A percentile compares a stretch with the other conserved stretches of the same genome.
Evolutionary conservation across 2,329 filamentous ascomycete genomes (phyloP).

Genomic region (Nannizziopsis barbatae): DNA sequence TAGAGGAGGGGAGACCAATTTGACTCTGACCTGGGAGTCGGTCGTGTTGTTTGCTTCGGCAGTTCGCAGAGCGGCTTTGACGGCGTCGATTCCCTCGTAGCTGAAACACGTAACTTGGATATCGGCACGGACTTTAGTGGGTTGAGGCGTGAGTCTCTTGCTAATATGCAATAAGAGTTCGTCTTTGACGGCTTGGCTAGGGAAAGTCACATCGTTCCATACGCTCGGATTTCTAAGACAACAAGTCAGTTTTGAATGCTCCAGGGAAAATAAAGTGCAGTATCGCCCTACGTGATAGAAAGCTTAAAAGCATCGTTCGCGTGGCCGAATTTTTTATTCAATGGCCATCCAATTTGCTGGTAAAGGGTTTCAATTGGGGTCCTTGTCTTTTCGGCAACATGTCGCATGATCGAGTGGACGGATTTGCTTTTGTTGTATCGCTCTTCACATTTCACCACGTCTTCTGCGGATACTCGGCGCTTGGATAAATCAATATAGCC

Average conservation of each 20-base stretch:
- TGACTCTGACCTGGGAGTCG: constrained; percentile 93
- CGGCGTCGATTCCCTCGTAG: constrained; percentile 96
- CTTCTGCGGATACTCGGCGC: constrained; percentile 91
- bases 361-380: constrained; percentile 92
- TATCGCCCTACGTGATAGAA: constrained; percentile 68
- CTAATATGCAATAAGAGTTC: constrained; percentile 92
- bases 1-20: constrained; percentile 91
- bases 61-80: constrained; percentile 82
- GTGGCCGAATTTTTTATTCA: constrained; percentile 96
- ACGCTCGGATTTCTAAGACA: constrained; percentile 70
- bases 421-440: constrained; percentile 99
- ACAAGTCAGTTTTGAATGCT: constrained; percentile 3
- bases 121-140: constrained; percentile 97
- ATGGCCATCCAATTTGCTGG: constrained; percentile 87
- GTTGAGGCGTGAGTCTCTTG: constrained; percentile 93
- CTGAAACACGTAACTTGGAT: constrained; percentile 92
- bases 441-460: constrained; percentile 97
- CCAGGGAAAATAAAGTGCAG: not conserved
- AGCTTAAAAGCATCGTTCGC: constrained; percentile 98
- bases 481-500: constrained; percentile 98
- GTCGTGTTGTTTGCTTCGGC: constrained; percentile 87
- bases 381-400: constrained; percentile 93
- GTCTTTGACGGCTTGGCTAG: constrained; percentile 70
- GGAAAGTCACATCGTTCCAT: constrained; percentile 86
- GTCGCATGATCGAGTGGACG: constrained; percentile 97